Percentiles rank a stretch among this genome's conserved stretches.
Conservation (phyloP, 2,329 filamentous ascomycete genomes). For the Dendryphion nanum region DNA sequence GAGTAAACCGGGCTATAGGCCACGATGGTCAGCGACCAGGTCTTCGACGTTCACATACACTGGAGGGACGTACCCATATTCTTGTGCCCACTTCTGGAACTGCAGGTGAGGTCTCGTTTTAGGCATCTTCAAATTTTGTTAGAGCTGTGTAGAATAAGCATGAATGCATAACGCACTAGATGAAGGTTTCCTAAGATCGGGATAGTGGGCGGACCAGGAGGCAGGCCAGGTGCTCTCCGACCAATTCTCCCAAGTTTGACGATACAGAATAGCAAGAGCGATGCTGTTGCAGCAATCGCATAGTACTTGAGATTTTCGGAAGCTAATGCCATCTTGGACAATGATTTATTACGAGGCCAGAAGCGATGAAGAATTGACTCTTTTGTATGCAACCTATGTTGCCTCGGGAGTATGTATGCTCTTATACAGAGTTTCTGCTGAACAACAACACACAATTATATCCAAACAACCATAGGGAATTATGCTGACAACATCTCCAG, state of each 20-base stretch:
- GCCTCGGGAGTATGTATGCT: background rate
- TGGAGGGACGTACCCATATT: conserved; percentile 42
- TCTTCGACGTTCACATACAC: background rate
- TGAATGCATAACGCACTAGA: conserved; percentile 11
- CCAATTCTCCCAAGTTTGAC: conserved; percentile 8
- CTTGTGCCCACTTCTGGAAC: conserved; percentile 53
- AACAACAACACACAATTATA: background rate
- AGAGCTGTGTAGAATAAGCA: background rate
- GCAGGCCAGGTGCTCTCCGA: conserved; percentile 35
- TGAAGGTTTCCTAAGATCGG: conserved; percentile 54
- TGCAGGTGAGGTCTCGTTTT: conserved; percentile 43
- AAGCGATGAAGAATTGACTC: background rate
- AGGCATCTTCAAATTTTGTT: conserved; percentile 39
- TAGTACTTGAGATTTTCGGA: background rate
- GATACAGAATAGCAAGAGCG: background rate
- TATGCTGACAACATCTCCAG: background rate
- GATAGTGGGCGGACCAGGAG: conserved; percentile 51
- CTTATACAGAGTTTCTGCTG: background rate
- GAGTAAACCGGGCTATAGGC: conserved; percentile 48
- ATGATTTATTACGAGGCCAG: background rate
- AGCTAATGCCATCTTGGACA: background rate
- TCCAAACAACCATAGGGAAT: background rate
- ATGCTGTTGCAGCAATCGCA: background rate
- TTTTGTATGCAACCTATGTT: background rate
- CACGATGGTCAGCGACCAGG: no score